phyloP scores from a whole-genome alignment of 1,284 basidiomycete species.

The Boletus semigastroideus region DNA sequence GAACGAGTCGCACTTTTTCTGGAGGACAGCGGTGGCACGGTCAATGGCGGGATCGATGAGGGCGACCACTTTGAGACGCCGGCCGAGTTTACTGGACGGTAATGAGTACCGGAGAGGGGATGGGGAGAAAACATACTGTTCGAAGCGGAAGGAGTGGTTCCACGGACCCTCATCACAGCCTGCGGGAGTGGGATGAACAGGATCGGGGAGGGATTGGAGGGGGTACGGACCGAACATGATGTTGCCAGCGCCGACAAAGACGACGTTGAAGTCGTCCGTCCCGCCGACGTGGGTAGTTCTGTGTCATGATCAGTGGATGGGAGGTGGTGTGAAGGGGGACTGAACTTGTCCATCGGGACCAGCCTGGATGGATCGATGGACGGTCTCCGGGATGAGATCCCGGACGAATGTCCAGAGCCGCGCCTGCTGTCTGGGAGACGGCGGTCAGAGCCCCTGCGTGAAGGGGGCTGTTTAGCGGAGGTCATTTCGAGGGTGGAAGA shows the following conservation, averaged over 20 bases:
- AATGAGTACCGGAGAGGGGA: slow-evolving; percentile 9
- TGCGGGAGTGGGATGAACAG: slow-evolving; percentile 31
- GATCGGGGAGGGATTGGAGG: slow-evolving; percentile 2
- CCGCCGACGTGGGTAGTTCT: slow-evolving; percentile 59
- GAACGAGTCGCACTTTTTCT: slow-evolving; percentile 92
- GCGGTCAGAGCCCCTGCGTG: slow-evolving; percentile 37
- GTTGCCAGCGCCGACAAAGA: slow-evolving; percentile 91
- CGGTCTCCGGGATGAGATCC: slow-evolving; percentile 53
- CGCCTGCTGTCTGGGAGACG: slow-evolving; percentile 41
- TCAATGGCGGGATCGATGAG: slow-evolving; percentile 89
- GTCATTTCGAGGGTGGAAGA: slow-evolving; percentile 37
- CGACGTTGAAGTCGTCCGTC: slow-evolving; percentile 79
- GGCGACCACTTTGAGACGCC: slow-evolving; percentile 93
- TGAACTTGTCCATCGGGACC: slow-evolving; percentile 76
- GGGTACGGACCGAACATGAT: slow-evolving; percentile 81
- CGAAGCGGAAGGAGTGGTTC: slow-evolving; percentile 95
- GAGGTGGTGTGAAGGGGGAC: slow-evolving; percentile 9
- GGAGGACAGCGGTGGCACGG: slow-evolving; percentile 79
- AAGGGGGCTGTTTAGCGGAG: slow-evolving; percentile 29
- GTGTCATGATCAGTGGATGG: slow-evolving; percentile 13
- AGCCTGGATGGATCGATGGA: slow-evolving; percentile 77
- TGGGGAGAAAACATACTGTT: slow-evolving; percentile 58
- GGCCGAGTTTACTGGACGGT: slow-evolving; percentile 83
- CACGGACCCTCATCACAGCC: slow-evolving; percentile 85
- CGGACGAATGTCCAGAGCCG: slow-evolving; percentile 42